These are phyloP conservation scores for Metarhizium rileyi DNA, from an alignment of 2,329 filamentous ascomycete species.

Conservation along the genomic window DNA sequence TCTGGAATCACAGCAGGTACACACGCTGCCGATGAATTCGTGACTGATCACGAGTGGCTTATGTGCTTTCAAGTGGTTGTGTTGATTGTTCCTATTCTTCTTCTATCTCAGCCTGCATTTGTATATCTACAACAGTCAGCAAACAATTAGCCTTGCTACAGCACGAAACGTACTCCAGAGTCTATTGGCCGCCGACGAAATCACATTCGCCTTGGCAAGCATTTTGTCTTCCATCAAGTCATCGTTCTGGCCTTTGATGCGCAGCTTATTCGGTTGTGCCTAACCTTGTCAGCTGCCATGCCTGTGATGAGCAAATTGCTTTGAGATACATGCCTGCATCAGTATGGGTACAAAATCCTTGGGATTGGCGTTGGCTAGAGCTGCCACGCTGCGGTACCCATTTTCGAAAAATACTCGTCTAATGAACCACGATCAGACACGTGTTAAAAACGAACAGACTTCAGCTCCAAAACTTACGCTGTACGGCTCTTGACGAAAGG, in stretches of 20 bases:
- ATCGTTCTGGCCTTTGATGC: slow-evolving; percentile 43
- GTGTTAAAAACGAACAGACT: background rate
- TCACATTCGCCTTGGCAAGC: slow-evolving; percentile 55
- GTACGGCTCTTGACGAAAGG: slow-evolving; percentile 71
- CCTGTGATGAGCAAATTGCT: background rate
- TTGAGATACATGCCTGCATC: slow-evolving; percentile 44
- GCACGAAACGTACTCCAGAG: slow-evolving; percentile 49
- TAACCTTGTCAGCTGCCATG: slow-evolving; percentile 17
- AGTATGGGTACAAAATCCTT: slow-evolving; percentile 61
- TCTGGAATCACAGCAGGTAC: background rate
- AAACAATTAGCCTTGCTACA: background rate
- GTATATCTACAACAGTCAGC: slow-evolving; percentile 27
- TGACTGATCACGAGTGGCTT: background rate
- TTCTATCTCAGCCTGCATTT: slow-evolving; percentile 41
- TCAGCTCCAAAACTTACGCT: slow-evolving; percentile 33
- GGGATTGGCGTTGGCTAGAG: slow-evolving; percentile 59
- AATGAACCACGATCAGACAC: background rate
- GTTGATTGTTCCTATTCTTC: slow-evolving; percentile 23
- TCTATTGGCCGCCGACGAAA: slow-evolving; percentile 57
- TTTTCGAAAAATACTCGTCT: slow-evolving; percentile 63
- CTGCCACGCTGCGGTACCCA: slow-evolving; percentile 58
- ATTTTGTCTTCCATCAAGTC: slow-evolving; percentile 55
- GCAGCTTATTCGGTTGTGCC: slow-evolving; percentile 58
- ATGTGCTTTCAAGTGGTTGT: background rate
- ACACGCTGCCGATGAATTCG: background rate